Conservation (phyloP, 306 rosid genomes). For the Argentina anserina region DNA sequence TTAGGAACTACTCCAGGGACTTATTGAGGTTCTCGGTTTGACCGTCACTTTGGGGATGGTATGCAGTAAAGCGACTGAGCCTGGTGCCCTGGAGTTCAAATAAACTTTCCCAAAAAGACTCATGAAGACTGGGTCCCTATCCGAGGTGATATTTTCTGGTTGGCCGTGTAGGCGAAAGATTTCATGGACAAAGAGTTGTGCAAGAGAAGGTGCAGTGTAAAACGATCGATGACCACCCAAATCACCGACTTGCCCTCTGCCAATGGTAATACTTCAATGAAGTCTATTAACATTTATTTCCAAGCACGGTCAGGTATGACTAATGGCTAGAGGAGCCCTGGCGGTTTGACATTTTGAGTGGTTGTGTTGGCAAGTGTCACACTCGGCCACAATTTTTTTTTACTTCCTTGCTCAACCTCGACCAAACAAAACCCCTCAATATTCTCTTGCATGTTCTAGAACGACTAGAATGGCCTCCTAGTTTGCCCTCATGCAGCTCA, state of each 20-base stretch:
- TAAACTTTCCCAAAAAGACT: neutral
- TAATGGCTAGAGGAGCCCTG: too few species aligned
- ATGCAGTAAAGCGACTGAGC: neutral
- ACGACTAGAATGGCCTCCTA: too few species aligned
- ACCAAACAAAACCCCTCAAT: too few species aligned
- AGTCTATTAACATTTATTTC: neutral
- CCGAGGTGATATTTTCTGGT: neutral
- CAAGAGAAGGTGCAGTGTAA: neutral
- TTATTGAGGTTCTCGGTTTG: neutral
- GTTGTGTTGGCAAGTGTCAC: too few species aligned
- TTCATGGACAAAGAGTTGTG: neutral
- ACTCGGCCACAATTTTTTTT: too few species aligned
- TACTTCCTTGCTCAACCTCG: too few species aligned
- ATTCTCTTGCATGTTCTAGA: too few species aligned
- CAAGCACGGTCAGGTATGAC: too few species aligned
- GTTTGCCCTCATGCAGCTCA: too few species aligned
- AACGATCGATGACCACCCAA: neutral
- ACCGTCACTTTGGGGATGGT: neutral
- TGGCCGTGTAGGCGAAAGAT: neutral
- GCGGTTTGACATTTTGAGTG: too few species aligned
- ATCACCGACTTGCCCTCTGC: neutral
- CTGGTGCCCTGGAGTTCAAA: neutral
- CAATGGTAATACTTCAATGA: neutral
- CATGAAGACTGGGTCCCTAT: neutral
- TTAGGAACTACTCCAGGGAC: neutral